Evolutionary conservation across 139 green algal species (phyloP), one percentile per base, ranked within the genome.

Genomic region (Chlorella vulgaris): DNA sequence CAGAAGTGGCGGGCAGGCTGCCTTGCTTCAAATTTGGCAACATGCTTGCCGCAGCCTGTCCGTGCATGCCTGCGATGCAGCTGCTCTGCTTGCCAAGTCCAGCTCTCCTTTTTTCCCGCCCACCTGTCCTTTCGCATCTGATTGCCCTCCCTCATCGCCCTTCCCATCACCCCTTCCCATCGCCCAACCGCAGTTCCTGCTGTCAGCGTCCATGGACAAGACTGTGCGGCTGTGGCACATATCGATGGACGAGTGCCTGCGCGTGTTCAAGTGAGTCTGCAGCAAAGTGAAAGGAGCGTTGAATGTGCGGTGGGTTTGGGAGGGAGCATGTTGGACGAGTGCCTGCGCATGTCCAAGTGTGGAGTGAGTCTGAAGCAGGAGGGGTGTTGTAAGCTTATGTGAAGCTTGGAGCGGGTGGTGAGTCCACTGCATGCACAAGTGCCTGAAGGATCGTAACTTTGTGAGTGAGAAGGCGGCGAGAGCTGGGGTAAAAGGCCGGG

Each of bases 141-240:
- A 58, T 33, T 22, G 33, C 15, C 18, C 36, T 15, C 66, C 4
- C 22, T 26, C 36, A 18, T 6, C 66, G 26, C 66, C 24, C 36
- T 29, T 7, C 10, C 66, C 36, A 29, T 33, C 66, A 50, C 36
- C 15, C 13, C 38, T 24, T 7, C 42, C 7, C 42, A n/a, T 40
- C 13, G 42, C 7, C 42, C 40, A 29, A 42, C 47, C 50, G 47
- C 78, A 87, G 69, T 98, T 98, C 74, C 78, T 98, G 67, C 90
- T 98, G n/a, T 93, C 88, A 0, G 88, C 90, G 0, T 95, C 89
- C 4, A 94, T 96, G 87, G 95, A 98, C 88, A 96, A 95, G 80
- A 95, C 88, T 22, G 95, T 98, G 55, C 89, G 94, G 43, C 85
- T 98, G 79, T 98, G 95, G 95, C 92, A 97, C 87, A 87, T 94